Conservation (phyloP, 1,284 basidiomycete species). For the Marasmius sp. region DNA sequence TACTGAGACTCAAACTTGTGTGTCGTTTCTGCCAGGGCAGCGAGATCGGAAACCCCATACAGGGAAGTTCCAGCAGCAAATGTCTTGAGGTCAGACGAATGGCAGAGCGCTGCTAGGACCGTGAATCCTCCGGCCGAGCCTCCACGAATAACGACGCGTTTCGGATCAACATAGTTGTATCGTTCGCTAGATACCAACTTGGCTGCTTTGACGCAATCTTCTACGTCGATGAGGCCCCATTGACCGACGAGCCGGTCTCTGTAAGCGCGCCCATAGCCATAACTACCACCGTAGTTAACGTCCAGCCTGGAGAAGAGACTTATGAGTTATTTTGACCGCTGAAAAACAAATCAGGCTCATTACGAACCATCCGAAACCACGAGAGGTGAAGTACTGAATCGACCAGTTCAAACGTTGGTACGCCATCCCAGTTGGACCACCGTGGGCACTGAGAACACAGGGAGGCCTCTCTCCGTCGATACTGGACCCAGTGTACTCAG, state of each 20-base stretch:
- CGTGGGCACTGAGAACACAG: conserved; percentile 61
- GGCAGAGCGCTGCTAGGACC: conserved; percentile 41
- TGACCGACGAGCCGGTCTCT: conserved; percentile 55
- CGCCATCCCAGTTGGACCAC: conserved; percentile 56
- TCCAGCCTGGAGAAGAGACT: conserved; percentile 44
- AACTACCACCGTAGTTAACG: conserved; percentile 72
- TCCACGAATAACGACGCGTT: conserved; percentile 61
- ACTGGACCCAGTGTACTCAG: conserved; percentile 46
- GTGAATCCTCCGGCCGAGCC: conserved; percentile 66
- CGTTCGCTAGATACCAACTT: conserved; percentile 42
- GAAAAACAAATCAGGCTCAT: not conserved
- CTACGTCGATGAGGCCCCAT: conserved; percentile 72
- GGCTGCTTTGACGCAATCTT: conserved; percentile 58
- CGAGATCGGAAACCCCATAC: conserved; percentile 59
- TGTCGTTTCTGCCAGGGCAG: conserved; percentile 47
- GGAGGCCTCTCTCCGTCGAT: conserved; percentile 58
- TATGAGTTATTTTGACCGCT: not conserved
- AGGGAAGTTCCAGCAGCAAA: conserved; percentile 50
- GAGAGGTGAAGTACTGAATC: conserved; percentile 65
- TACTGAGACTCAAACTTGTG: conserved; percentile 73
- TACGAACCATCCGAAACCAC: conserved; percentile 62
- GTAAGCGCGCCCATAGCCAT: conserved; percentile 56
- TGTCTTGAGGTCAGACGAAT: conserved; percentile 3
- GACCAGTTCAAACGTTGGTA: conserved; percentile 48
- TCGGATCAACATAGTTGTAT: conserved; percentile 49